Conservation (phyloP, 2,329 filamentous ascomycete genomes). For the Periconia digitata region DNA sequence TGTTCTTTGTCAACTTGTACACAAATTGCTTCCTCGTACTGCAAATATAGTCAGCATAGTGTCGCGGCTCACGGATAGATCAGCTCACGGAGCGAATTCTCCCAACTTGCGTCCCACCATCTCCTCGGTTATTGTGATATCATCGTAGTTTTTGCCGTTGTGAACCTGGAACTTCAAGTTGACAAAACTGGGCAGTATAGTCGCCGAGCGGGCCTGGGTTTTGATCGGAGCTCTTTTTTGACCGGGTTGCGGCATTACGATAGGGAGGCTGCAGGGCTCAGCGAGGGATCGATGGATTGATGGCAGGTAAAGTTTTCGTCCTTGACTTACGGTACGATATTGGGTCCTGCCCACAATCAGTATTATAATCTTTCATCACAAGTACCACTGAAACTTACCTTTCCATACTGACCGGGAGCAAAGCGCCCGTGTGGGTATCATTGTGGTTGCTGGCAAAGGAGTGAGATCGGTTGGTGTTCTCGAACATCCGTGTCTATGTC, state of each 20-base stretch:
- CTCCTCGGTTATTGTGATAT: slow-evolving; percentile 84
- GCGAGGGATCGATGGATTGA: slow-evolving; percentile 7
- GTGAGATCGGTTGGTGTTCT: slow-evolving; percentile 34
- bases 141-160: slow-evolving; percentile 85
- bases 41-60: slow-evolving; percentile 14
- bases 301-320: not conserved
- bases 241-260: slow-evolving; percentile 61
- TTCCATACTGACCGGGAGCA: slow-evolving; percentile 82
- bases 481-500: too few relatives aligned
- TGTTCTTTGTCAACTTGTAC: slow-evolving; percentile 73
- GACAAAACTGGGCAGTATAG: slow-evolving; percentile 90
- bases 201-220: slow-evolving; percentile 84
- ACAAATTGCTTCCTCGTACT: slow-evolving; percentile 69
- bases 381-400: slow-evolving; percentile 54
- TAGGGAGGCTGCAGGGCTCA: slow-evolving; percentile 58
- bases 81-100: slow-evolving; percentile 80
- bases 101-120: slow-evolving; percentile 97
- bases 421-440: slow-evolving; percentile 68
- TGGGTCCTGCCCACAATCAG: slow-evolving; percentile 56
- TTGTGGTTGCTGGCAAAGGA: slow-evolving; percentile 44
- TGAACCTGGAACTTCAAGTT: slow-evolving; percentile 87
- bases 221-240: slow-evolving; percentile 71
- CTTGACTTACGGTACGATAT: slow-evolving; percentile 67
- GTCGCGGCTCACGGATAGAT: not conserved
- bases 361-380: slow-evolving; percentile 16